These are phyloP conservation scores for Monilinia aucupariae DNA, from an alignment of 2,329 filamentous ascomycete genomes.

Conservation along the genomic window DNA sequence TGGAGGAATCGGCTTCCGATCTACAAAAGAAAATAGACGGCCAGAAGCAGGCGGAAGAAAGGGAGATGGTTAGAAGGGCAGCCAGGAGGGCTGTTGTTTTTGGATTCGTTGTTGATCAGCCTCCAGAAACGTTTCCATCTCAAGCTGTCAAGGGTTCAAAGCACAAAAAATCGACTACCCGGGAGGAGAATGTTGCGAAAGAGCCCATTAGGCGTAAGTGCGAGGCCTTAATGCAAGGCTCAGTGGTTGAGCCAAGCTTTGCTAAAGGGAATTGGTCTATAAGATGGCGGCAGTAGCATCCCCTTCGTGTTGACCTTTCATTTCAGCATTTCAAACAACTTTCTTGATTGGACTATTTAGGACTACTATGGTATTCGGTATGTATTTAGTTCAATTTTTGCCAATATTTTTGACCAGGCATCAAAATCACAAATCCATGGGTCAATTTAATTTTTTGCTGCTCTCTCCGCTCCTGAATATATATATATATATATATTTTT, in stretches of 20 bases:
- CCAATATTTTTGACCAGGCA: too few species aligned
- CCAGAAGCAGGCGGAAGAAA: slow-evolving; percentile 20
- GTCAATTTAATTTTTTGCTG: too few species aligned
- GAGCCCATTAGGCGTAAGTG: slow-evolving; percentile 10
- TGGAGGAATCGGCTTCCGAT: slow-evolving; percentile 48
- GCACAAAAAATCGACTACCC: slow-evolving; percentile 2
- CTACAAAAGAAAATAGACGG: slow-evolving; percentile 40
- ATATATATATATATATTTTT: too few species aligned
- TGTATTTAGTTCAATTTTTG: too few species aligned
- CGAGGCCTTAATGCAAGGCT: slow-evolving; percentile 14
- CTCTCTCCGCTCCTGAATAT: too few species aligned
- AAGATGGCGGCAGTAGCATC: slow-evolving; percentile 13
- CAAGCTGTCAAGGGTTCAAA: slow-evolving; percentile 6
- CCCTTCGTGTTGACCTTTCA: too few species aligned
- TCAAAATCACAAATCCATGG: too few species aligned
- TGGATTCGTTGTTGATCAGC: slow-evolving; percentile 17
- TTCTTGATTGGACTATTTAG: too few species aligned
- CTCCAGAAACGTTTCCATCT: neutral
- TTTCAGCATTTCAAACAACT: too few species aligned
- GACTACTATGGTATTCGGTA: too few species aligned
- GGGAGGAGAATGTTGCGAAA: slow-evolving; percentile 1
- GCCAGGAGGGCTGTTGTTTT: slow-evolving; percentile 24
- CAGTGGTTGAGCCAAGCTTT: slow-evolving; percentile 15
- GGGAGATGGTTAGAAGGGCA: slow-evolving; percentile 21
- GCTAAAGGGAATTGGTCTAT: slow-evolving; percentile 17